Evolutionary conservation across 495 filamentous ascomycete genomes (phyloP), one percentile per base, ranked within the genome.

Genomic region (Aspergillus incahuasiensis): DNA sequence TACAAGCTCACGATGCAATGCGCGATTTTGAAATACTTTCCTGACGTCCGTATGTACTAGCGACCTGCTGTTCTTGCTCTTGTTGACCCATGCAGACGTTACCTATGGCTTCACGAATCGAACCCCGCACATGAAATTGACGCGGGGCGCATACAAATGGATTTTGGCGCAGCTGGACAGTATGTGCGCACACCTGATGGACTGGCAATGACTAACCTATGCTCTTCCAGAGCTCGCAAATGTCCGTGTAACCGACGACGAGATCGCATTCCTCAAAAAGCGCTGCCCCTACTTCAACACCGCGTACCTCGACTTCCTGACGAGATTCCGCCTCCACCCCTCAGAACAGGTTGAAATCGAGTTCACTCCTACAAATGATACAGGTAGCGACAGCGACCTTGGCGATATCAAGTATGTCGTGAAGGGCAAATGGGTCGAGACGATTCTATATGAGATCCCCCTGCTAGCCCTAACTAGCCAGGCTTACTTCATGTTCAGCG

Each of bases 1-100:
- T 98, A 98, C 80, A 98, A 98, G 72, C 71, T 98, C 65, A 98
- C 94, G 9, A 98, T 98, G 94, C 94, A 98, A 84, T 95, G 89
- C 66, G 94, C 92, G 39, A 83, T 97, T 59, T 78, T 96, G 48
- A 91, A 90, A 65, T 92, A 89, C 73, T 97, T 95, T 67, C 84
- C 87, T 15, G 81, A 92, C 61, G 85, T 91, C 49, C 74, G 87
- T 86, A 59, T 72, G 80, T 77, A 35, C 13, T n/a, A 11, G 12
- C 3, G 2, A 11, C 11, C 18, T 46, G 32, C 9, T 5, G 4
- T 3, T 15, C 48, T 35, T 22, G 30, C 12, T 24, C n/a, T 9
- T 2, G 19, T 0, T 52, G 24, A 56, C 46, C n/a, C n/a, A 30
- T 49, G 18, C 46, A 86, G 81, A 78, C 35, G 92, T 97, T 42